Evolutionary conservation across 1,139 yeast genomes (phyloP), one percentile per base, ranked within the genome.

Genomic region (Starmera stellimalicola): DNA sequence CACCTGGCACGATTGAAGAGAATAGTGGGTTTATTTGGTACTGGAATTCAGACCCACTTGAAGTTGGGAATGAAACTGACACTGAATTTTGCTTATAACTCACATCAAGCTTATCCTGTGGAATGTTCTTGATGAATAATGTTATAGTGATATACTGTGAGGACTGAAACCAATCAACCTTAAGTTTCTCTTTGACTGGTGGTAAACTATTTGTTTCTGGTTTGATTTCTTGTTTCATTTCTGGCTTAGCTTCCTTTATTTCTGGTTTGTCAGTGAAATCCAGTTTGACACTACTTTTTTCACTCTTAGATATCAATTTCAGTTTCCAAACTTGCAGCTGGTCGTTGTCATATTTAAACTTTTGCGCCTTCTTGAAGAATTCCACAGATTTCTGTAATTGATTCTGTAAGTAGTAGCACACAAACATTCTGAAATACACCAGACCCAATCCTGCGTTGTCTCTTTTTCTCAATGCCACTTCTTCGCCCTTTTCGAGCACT

Each of bases 111-210:
- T 38, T 45, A 15, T 45, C 50, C 22, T 45, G 57, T 15, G 81
- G 76, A 20, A 79, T 65, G 28, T 71, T 71, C 43, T 80, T 78
- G 36, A 85, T 75, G 47, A 80, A 91, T 7, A 91, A 61, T 2
- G 94, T 75, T 23, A 88, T 63, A 6, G 78, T 76, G 12, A 87
- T 70, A 3, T 58, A 54, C 1, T 62, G 63, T 12, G 62, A 53
- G 16, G 75, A 65, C 53, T 87, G 95, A 56, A 78, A 85, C 87
- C 93, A 87, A 48, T 87, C 95, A 28, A 70, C 73, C 50, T 79
- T 70, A 39, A 77, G 65, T 38, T 70, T 67, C 32, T 60, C 42
- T 11, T 45, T 29, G 2, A 16, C 35, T 29, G 50, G 49, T 16
- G 40, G 46, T 7, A 47, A 16, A 24, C 40, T 43, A 19, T 40